Evolutionary conservation across 805 yeast species (phyloP).

Genomic region (Kuraishia hungarica): DNA sequence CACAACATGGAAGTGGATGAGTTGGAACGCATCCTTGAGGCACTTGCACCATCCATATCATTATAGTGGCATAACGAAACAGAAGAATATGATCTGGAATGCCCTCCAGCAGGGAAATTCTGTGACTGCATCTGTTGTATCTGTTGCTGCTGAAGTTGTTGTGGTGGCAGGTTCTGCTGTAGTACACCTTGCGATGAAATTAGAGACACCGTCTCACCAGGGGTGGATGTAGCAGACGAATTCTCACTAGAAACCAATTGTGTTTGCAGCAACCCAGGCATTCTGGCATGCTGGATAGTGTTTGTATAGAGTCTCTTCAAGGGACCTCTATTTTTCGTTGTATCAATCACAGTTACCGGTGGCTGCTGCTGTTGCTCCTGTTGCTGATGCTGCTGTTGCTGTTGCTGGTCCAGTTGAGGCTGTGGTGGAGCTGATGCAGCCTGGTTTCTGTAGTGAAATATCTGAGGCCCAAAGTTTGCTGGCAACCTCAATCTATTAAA

Average conservation of each 20-base stretch:
- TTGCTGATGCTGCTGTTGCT: neutral
- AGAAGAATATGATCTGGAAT: neutral
- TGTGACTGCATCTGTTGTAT: constrained; percentile 3
- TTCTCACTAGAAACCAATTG: neutral
- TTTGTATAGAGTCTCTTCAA: constrained; percentile 7
- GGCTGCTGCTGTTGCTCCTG: neutral
- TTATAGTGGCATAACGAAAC: neutral
- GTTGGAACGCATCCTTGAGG: neutral
- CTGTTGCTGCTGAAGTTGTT: constrained; percentile 4
- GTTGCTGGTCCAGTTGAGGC: no score
- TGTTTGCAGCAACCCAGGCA: constrained; percentile 1
- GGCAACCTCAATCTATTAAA: neutral
- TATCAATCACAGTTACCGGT: neutral
- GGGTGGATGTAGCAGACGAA: neutral
- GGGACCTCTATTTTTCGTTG: neutral
- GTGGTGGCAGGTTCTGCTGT: constrained; percentile 3
- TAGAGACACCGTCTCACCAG: neutral
- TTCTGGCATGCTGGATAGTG: constrained; percentile 4
- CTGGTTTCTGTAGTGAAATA: neutral
- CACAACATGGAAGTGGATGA: neutral
- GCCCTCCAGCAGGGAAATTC: neutral
- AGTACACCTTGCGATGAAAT: neutral
- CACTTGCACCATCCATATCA: neutral
- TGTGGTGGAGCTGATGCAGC: neutral
- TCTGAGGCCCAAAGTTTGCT: constrained; percentile 1